These are phyloP conservation scores for Candida bentonensis DNA, from an alignment of 805 yeast genomes.

Conservation along the genomic window DNA sequence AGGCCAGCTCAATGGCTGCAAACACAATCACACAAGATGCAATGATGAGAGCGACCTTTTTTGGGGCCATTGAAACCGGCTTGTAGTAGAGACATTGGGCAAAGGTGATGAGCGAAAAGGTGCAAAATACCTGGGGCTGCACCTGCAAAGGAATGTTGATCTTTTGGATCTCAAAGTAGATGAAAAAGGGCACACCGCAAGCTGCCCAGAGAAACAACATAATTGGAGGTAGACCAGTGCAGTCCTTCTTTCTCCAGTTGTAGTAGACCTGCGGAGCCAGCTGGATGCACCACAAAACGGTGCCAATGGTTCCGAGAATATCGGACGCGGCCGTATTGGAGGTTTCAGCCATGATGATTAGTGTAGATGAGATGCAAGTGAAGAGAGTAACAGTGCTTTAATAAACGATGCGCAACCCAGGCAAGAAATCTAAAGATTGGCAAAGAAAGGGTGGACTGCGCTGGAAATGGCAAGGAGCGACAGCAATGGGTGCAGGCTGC, in stretches of 20 bases:
- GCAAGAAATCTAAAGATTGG: too few species aligned
- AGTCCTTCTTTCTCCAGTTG: slow-evolving; percentile 62
- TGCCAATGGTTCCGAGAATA: slow-evolving; percentile 76
- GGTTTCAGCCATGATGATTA: too few species aligned
- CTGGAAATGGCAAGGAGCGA: too few species aligned
- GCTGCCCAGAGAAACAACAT: slow-evolving; percentile 79
- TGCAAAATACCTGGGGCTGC: slow-evolving; percentile 76
- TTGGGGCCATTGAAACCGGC: slow-evolving; percentile 32
- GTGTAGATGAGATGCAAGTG: too few species aligned
- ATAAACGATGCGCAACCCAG: too few species aligned
- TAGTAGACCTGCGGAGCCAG: slow-evolving; percentile 70
- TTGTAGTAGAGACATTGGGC: slow-evolving; percentile 61
- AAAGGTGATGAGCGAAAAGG: slow-evolving; percentile 55
- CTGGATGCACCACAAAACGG: slow-evolving; percentile 88
- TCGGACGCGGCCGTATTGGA: slow-evolving; percentile 27
- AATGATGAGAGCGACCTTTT: slow-evolving; percentile 25
- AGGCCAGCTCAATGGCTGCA: slow-evolving; percentile 54
- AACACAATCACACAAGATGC: slow-evolving; percentile 28
- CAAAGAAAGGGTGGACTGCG: too few species aligned
- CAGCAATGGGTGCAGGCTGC: too few species aligned
- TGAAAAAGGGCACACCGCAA: slow-evolving; percentile 72
- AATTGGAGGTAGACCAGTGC: slow-evolving; percentile 75
- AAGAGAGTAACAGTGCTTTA: too few species aligned
- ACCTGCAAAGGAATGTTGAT: slow-evolving; percentile 67
- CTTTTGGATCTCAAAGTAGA: slow-evolving; percentile 61